phyloP scores from a whole-genome alignment of 495 filamentous ascomycete genomes.

The Penicillium riverlandense region DNA sequence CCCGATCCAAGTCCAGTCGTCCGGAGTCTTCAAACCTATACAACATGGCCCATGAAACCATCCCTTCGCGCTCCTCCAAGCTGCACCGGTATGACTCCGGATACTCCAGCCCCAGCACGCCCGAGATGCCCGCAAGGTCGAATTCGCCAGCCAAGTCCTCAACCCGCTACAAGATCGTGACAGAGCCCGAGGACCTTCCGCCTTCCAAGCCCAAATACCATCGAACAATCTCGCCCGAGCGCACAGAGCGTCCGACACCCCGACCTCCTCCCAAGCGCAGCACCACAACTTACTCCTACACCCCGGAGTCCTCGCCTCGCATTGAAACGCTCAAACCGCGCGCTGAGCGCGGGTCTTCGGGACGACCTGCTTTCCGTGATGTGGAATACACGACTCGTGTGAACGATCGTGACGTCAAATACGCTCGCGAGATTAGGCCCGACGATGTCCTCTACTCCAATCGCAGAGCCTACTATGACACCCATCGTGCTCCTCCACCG shows the following conservation, averaged over 20 bases:
- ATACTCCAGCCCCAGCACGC: constrained; percentile 38
- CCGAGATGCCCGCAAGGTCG: constrained; percentile 18
- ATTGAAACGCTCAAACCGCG: neutral
- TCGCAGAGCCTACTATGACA: constrained; percentile 13
- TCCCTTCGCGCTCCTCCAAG: constrained; percentile 27
- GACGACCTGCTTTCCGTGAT: constrained; percentile 1
- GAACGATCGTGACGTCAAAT: constrained; percentile 11
- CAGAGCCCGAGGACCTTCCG: constrained; percentile 22
- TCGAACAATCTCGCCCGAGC: constrained; percentile 13
- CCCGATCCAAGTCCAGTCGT: constrained; percentile 18
- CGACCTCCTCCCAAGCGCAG: constrained; percentile 8
- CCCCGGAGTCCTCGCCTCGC: constrained; percentile 4
- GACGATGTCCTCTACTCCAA: constrained; percentile 4
- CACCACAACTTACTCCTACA: constrained; percentile 7
- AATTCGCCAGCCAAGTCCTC: constrained; percentile 16
- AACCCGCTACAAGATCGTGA: constrained; percentile 27
- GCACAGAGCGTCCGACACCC: constrained; percentile 7
- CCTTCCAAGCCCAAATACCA: constrained; percentile 11
- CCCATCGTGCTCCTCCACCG: constrained; percentile 11
- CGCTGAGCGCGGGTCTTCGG: neutral
- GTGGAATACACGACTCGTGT: constrained; percentile 11
- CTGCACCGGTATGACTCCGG: constrained; percentile 37
- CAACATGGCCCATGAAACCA: constrained; percentile 14
- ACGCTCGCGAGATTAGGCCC: constrained; percentile 9
- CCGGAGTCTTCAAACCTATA: constrained; percentile 11